These are phyloP conservation scores for Acacia acuminata DNA, from an alignment of 306 rosid species.

Conservation along the genomic window DNA sequence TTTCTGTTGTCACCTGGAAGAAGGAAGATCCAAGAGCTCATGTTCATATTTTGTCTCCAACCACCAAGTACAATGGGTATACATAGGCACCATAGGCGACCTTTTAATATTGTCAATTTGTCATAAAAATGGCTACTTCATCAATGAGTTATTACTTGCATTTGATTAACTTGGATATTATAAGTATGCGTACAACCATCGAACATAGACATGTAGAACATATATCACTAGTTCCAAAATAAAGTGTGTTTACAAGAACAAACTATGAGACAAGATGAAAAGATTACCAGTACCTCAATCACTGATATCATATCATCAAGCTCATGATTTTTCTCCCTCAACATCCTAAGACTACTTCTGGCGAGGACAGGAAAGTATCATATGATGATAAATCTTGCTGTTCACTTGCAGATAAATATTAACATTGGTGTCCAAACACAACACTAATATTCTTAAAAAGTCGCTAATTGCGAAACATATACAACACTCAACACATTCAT, in stretches of 20 bases:
- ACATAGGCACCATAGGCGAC: background rate
- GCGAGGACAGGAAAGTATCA: background rate
- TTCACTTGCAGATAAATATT: background rate
- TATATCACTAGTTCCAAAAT: background rate
- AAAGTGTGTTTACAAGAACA: background rate
- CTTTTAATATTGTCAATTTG: background rate
- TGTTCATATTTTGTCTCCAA: background rate
- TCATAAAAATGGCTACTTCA: background rate
- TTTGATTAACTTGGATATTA: background rate
- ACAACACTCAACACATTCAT: slow-evolving; percentile 29
- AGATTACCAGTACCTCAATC: background rate
- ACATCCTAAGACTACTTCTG: background rate
- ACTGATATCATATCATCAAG: background rate
- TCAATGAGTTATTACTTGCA: background rate
- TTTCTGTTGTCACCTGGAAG: background rate
- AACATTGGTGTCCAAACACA: background rate
- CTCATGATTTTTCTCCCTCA: slow-evolving; percentile 9
- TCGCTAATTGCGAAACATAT: background rate
- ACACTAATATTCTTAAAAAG: background rate
- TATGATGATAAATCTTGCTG: background rate
- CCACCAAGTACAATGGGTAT: background rate
- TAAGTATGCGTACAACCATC: background rate
- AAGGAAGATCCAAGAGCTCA: background rate
- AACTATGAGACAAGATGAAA: background rate
- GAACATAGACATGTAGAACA: background rate